These are phyloP conservation scores for Nicotiana otophora DNA, from an alignment of 257 asterid species.

Conservation along the genomic window DNA sequence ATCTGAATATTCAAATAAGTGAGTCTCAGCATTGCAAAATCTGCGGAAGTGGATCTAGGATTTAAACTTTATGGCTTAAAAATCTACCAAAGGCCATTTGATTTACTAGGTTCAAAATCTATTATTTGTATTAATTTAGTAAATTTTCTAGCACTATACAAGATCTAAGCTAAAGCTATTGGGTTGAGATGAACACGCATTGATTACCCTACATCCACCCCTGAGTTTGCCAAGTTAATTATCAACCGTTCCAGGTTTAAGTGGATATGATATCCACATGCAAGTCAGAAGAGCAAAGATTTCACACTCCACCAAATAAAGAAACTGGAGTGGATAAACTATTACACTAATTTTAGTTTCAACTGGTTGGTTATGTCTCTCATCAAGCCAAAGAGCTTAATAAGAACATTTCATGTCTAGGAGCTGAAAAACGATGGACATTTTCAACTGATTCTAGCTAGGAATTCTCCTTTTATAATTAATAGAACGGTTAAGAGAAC, in stretches of 20 bases:
- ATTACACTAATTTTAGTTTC: not conserved
- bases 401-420: not conserved
- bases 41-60: too few species aligned
- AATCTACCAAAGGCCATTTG: too few species aligned
- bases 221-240: not conserved
- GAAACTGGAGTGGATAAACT: not conserved
- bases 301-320: not conserved
- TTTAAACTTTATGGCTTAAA: too few species aligned
- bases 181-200: too few species aligned
- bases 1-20: not conserved
- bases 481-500: not conserved
- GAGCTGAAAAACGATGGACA: not conserved
- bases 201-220: too few species aligned
- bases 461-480: not conserved
- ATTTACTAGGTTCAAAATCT: too few species aligned
- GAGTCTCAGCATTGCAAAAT: not conserved
- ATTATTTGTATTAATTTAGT: too few species aligned
- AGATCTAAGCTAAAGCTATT: too few species aligned
- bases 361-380: not conserved
- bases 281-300: not conserved
- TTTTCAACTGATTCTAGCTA: not conserved
- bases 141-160: too few species aligned
- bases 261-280: not conserved
- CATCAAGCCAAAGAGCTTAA: not conserved
- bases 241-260: not conserved